phyloP scores from a whole-genome alignment of 1,139 yeast genomes.

The Suhomyces taliae region DNA sequence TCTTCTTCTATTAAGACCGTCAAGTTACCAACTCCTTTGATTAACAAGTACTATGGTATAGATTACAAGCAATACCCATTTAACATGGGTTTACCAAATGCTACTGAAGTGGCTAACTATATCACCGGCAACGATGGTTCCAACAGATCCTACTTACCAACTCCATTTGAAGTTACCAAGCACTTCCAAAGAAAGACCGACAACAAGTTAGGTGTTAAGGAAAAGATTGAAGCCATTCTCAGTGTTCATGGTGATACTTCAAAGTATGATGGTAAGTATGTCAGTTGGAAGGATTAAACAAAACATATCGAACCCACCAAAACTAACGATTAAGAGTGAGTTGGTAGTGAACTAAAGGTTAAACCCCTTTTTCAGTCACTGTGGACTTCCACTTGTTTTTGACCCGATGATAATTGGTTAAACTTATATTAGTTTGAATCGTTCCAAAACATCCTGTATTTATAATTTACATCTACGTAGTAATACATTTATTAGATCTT shows the following conservation, averaged over 20 bases:
- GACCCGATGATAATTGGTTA: no score
- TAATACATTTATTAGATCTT: conserved; percentile 8
- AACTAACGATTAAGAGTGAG: no score
- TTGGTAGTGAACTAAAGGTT: no score
- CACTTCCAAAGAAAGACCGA: conserved; percentile 54
- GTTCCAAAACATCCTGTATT: neutral
- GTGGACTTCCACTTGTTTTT: neutral
- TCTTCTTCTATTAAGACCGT: conserved; percentile 27
- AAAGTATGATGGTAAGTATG: conserved; percentile 54
- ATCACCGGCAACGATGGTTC: conserved; percentile 67
- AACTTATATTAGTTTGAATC: neutral
- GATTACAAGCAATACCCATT: conserved; percentile 69
- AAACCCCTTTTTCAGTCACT: no score
- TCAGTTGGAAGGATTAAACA: conserved; percentile 53
- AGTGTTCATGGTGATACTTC: conserved; percentile 62
- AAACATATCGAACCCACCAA: no score
- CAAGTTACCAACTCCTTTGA: conserved; percentile 38
- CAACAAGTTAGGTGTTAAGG: conserved; percentile 63
- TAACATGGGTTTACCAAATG: conserved; percentile 78
- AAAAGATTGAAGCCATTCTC: conserved; percentile 55
- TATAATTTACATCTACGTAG: conserved; percentile 1
- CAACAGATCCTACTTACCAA: conserved; percentile 63
- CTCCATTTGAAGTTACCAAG: conserved; percentile 61
- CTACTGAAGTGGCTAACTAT: conserved; percentile 54
- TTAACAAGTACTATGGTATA: conserved; percentile 47